Evolutionary conservation across 805 yeast species (phyloP).

Genomic region (Cyberlindnera misumaiensis): DNA sequence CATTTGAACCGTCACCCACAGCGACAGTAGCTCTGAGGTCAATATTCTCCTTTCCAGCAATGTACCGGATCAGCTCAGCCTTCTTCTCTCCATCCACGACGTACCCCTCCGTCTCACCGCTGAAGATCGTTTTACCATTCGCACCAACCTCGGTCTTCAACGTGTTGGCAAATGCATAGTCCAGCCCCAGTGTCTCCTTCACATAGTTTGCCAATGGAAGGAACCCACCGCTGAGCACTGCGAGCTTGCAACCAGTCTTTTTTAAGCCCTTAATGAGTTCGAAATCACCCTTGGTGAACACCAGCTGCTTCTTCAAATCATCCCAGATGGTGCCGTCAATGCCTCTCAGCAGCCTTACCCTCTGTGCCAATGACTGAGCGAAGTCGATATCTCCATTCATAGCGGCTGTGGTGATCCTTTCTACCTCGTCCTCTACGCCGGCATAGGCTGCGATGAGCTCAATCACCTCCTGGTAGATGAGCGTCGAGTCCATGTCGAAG

Average conservation of each 20-base stretch:
- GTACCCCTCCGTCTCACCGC: slow-evolving; percentile 74
- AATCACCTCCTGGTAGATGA: slow-evolving; percentile 93
- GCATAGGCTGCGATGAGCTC: slow-evolving; percentile 94
- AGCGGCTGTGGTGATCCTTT: slow-evolving; percentile 84
- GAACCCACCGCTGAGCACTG: slow-evolving; percentile 94
- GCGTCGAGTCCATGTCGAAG: slow-evolving; percentile 97
- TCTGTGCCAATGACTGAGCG: slow-evolving; percentile 63
- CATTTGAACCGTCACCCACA: slow-evolving; percentile 97
- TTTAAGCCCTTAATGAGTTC: slow-evolving; percentile 63
- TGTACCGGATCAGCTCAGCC: slow-evolving; percentile 60
- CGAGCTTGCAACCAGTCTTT: slow-evolving; percentile 57
- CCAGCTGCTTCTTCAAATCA: slow-evolving; percentile 60
- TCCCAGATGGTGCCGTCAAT: slow-evolving; percentile 75
- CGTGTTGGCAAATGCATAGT: slow-evolving; percentile 84
- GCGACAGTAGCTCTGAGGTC: slow-evolving; percentile 58
- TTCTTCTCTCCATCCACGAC: slow-evolving; percentile 84
- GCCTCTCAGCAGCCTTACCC: slow-evolving; percentile 80
- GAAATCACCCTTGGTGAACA: slow-evolving; percentile 79
- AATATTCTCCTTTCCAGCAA: slow-evolving; percentile 50
- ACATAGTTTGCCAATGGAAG: slow-evolving; percentile 79
- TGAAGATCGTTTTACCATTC: slow-evolving; percentile 41
- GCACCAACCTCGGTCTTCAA: slow-evolving; percentile 41
- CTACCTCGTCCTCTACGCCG: slow-evolving; percentile 80
- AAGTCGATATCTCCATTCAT: slow-evolving; percentile 97
- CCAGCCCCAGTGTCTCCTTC: slow-evolving; percentile 58